phyloP scores from a whole-genome alignment of 169 alveolate genomes.

The Cytauxzoon felis region DNA sequence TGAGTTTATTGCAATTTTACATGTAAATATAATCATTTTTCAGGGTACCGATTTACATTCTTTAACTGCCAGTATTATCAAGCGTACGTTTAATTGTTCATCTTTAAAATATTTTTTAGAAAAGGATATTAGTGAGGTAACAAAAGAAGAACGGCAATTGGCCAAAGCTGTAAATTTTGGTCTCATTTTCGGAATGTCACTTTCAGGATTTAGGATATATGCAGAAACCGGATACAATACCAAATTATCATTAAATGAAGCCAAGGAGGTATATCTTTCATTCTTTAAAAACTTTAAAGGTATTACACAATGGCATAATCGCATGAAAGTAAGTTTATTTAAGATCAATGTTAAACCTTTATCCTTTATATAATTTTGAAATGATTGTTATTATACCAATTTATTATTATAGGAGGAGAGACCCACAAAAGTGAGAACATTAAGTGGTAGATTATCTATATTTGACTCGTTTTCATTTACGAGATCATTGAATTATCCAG shows the following conservation, averaged over 20 bases:
- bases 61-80: constrained; percentile 73
- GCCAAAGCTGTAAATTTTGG: constrained; percentile 87
- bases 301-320: constrained; percentile 78
- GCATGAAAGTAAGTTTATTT: constrained; percentile 62
- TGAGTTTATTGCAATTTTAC: too few relatives aligned
- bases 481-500: constrained; percentile 80
- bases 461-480: constrained; percentile 80
- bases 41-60: constrained; percentile 68
- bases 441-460: constrained; percentile 73
- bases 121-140: constrained; percentile 58
- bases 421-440: constrained; percentile 66
- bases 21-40: neutral
- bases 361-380: constrained; percentile 24
- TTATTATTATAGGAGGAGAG: constrained; percentile 25
- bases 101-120: neutral
- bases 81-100: constrained; percentile 30
- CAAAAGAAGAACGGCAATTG: constrained; percentile 81
- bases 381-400: too few relatives aligned
- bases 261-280: constrained; percentile 68
- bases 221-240: constrained; percentile 77
- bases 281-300: constrained; percentile 77
- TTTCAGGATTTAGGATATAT: constrained; percentile 71
- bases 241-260: constrained; percentile 66
- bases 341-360: neutral
- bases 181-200: constrained; percentile 81